Conservation (phyloP, 257 asterid genomes). For the Scutellaria baicalensis region DNA sequence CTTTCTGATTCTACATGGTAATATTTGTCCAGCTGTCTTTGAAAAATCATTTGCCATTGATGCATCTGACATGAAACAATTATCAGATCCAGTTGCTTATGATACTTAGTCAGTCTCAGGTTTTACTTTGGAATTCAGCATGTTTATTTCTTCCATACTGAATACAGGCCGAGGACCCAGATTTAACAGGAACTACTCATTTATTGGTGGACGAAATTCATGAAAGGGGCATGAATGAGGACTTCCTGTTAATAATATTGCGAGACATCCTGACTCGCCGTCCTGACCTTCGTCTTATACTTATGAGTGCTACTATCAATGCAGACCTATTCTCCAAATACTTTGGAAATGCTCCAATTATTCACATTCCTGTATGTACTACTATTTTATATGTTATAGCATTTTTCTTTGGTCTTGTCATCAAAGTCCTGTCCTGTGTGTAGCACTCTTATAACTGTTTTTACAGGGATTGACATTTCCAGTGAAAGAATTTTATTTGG, state of each 20-base stretch:
- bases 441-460: slow-evolving; percentile 5
- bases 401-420: slow-evolving; percentile 11
- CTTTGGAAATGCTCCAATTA: slow-evolving; percentile 86
- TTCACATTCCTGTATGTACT: slow-evolving; percentile 74
- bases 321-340: slow-evolving; percentile 82
- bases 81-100: not conserved
- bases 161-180: slow-evolving; percentile 71
- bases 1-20: not conserved
- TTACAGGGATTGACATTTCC: slow-evolving; percentile 90
- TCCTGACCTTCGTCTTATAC: slow-evolving; percentile 79
- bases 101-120: not conserved
- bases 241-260: slow-evolving; percentile 78
- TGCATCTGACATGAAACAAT: not conserved
- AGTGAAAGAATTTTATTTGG: slow-evolving; percentile 74
- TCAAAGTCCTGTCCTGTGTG: slow-evolving; percentile 1
- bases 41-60: not conserved
- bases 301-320: slow-evolving; percentile 97
- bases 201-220: slow-evolving; percentile 95
- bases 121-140: not conserved
- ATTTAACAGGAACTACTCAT: slow-evolving; percentile 76
- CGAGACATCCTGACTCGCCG: slow-evolving; percentile 91
- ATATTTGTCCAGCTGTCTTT: not conserved
- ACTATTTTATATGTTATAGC: not conserved
- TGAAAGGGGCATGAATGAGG: slow-evolving; percentile 98
- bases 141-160: slow-evolving; percentile 7